phyloP scores from a whole-genome alignment of 176 grass and related monocot species.

The Phragmites australis region DNA sequence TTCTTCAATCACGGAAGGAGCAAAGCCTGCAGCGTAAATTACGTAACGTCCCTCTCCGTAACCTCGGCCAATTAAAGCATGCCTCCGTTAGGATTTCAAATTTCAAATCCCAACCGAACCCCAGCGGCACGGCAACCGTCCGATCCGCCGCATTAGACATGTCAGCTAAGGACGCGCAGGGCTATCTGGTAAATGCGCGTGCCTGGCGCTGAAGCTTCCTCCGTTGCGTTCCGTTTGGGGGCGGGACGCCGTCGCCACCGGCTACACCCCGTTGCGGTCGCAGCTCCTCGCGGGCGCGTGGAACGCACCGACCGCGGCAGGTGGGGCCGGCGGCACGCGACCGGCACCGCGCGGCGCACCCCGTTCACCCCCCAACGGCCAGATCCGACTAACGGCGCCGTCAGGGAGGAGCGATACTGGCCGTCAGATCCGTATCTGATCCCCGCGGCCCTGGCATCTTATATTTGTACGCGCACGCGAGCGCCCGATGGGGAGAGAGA shows the following conservation, averaged over 20 bases:
- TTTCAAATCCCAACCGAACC: not conserved
- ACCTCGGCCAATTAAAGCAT: not conserved
- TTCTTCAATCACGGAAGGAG: not conserved
- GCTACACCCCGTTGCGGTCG: constrained; percentile 17
- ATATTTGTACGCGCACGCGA: constrained; percentile 42
- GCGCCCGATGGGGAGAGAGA: not conserved
- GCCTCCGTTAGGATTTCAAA: not conserved
- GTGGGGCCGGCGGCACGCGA: constrained; percentile 23
- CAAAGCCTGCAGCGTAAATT: not conserved
- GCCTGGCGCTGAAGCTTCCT: not conserved
- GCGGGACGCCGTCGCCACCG: not conserved
- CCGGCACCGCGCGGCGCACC: not conserved
- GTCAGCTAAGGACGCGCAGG: not conserved
- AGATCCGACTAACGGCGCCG: constrained; percentile 47
- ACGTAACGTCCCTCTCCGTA: constrained; percentile 3
- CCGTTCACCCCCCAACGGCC: constrained; percentile 17
- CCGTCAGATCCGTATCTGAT: constrained; percentile 44
- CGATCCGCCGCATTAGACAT: not conserved
- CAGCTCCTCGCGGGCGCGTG: no score
- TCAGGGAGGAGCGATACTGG: not conserved
- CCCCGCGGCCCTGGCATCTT: constrained; percentile 24
- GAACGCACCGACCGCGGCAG: not conserved
- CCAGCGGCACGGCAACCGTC: not conserved
- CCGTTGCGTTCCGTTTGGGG: constrained; percentile 17
- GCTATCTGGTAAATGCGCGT: constrained; percentile 5